These are phyloP conservation scores for Isabelozyma rhagii DNA, from an alignment of 805 yeast genomes.

Conservation along the genomic window DNA sequence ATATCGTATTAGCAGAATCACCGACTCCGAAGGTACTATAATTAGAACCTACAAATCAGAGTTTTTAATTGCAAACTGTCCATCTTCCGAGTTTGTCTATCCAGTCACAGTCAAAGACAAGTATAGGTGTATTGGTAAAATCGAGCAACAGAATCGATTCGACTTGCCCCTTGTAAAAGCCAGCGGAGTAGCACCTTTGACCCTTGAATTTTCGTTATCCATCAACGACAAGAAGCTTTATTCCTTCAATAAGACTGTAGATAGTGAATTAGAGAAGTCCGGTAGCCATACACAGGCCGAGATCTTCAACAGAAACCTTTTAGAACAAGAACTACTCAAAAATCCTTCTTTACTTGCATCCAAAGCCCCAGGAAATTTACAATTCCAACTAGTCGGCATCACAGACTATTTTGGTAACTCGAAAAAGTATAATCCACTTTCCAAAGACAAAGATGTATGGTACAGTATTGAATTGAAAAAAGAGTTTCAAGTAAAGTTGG, in stretches of 20 bases:
- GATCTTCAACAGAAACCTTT: slow-evolving; percentile 24
- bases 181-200: slow-evolving; percentile 72
- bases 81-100: slow-evolving; percentile 55
- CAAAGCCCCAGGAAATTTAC: slow-evolving; percentile 18
- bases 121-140: slow-evolving; percentile 53
- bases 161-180: slow-evolving; percentile 49
- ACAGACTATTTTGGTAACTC: slow-evolving; percentile 31
- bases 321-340: slow-evolving; percentile 34
- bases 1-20: slow-evolving; percentile 67
- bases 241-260: slow-evolving; percentile 20
- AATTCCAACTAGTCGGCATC: slow-evolving; percentile 32
- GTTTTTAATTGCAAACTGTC: slow-evolving; percentile 72
- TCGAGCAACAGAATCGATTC: slow-evolving; percentile 43
- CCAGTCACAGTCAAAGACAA: slow-evolving; percentile 20
- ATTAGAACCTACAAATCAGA: slow-evolving; percentile 61
- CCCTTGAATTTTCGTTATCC: slow-evolving; percentile 20
- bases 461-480: slow-evolving; percentile 23
- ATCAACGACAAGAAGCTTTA: slow-evolving; percentile 21
- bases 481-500: slow-evolving; percentile 20
- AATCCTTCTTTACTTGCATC: slow-evolving; percentile 19
- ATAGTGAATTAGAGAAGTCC: slow-evolving; percentile 12
- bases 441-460: slow-evolving; percentile 34
- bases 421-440: slow-evolving; percentile 33
- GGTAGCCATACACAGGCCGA: slow-evolving; percentile 7
- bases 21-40: slow-evolving; percentile 60